These are phyloP conservation scores for Barnettozyma botsteinii DNA, from an alignment of 805 yeast genomes.

Conservation along the genomic window DNA sequence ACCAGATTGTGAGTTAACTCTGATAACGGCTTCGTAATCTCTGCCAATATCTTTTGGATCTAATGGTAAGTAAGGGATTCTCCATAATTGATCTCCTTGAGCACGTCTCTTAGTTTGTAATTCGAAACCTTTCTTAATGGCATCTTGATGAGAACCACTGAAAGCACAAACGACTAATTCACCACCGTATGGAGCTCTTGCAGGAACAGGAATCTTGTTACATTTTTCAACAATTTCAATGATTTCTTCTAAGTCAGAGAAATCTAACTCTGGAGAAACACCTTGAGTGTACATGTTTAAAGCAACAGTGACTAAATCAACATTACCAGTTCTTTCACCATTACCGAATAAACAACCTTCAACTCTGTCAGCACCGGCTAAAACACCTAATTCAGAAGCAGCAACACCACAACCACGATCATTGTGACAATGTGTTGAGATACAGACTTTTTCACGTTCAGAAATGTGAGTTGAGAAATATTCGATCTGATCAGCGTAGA, in stretches of 20 bases:
- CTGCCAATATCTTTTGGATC: constrained; percentile 81
- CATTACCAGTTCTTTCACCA: constrained; percentile 85
- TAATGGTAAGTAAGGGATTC: constrained; percentile 70
- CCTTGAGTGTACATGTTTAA: constrained; percentile 77
- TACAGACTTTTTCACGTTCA: constrained; percentile 65
- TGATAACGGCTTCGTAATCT: constrained; percentile 74
- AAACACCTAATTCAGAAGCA: constrained; percentile 67
- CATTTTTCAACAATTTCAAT: constrained; percentile 70
- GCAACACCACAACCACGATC: constrained; percentile 85
- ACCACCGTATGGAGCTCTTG: constrained; percentile 80
- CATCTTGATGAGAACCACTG: constrained; percentile 70
- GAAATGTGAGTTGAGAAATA: constrained; percentile 61
- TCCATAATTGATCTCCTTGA: constrained; percentile 51
- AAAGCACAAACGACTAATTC: constrained; percentile 75
- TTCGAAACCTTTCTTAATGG: constrained; percentile 60
- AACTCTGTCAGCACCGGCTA: constrained; percentile 84
- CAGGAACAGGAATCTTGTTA: constrained; percentile 67
- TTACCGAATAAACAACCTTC: constrained; percentile 81
- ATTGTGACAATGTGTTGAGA: constrained; percentile 71
- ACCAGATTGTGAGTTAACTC: constrained; percentile 85
- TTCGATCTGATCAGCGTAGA: constrained; percentile 77
- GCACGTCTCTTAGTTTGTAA: constrained; percentile 46
- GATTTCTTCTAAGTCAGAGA: constrained; percentile 59
- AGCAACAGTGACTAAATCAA: constrained; percentile 70
- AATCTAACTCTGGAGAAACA: constrained; percentile 63